A percentile compares a stretch with the other conserved stretches of the same genome.
Conservation (phyloP, 139 green algal species). For the Chlamydomonas urium region DNA sequence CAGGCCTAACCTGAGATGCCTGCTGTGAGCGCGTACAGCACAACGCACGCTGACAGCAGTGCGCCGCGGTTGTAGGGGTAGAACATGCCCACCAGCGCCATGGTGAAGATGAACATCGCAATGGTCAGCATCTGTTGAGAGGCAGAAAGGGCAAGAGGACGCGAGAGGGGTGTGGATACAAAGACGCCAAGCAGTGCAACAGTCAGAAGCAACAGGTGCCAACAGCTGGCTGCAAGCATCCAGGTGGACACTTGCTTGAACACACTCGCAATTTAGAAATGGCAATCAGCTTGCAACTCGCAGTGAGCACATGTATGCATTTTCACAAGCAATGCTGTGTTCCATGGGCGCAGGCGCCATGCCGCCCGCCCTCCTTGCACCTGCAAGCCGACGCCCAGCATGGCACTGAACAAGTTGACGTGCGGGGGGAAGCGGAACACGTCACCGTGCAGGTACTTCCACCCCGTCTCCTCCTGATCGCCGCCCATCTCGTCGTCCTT, state of each 20-base stretch:
- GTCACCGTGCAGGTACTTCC: constrained; percentile 95
- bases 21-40: constrained; percentile 88
- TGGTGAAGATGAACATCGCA: constrained; percentile 71
- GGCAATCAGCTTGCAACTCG: background rate
- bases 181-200: too few species aligned
- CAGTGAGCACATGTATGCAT: background rate
- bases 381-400: constrained; percentile 80
- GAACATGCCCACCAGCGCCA: constrained; percentile 83
- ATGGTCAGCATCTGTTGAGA: constrained; percentile 68
- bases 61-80: constrained; percentile 92
- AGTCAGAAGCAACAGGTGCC: too few species aligned
- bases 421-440: constrained; percentile 88
- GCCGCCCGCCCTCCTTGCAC: too few species aligned
- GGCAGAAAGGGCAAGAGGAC: too few species aligned
- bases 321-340: background rate
- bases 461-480: constrained; percentile 37
- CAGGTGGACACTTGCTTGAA: too few species aligned
- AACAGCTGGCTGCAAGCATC: too few species aligned
- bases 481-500: constrained; percentile 23
- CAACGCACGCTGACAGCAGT: constrained; percentile 78
- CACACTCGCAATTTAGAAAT: background rate
- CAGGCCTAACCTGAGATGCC: constrained; percentile 46
- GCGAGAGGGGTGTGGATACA: too few species aligned
- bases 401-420: constrained; percentile 76
- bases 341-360: background rate